Conservation (phyloP, 2,329 filamentous ascomycete species). For the Leptodontidium sp. region DNA sequence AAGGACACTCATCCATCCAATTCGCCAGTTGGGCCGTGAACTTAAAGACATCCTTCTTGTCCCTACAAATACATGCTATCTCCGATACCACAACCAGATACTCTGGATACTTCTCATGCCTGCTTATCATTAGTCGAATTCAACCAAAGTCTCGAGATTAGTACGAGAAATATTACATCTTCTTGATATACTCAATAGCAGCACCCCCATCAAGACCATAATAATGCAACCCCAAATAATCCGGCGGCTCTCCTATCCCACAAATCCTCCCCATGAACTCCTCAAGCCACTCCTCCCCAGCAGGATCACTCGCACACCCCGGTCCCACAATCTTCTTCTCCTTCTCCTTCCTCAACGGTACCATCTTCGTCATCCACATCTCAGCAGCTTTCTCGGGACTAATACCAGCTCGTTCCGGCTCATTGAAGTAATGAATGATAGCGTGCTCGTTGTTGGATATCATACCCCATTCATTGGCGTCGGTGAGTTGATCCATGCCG, state of each 20-base stretch:
- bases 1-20: constrained; percentile 54
- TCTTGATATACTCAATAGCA: constrained; percentile 49
- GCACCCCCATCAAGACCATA: constrained; percentile 49
- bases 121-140: constrained; percentile 12
- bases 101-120: constrained; percentile 46
- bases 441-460: constrained; percentile 43
- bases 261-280: constrained; percentile 51
- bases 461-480: constrained; percentile 50
- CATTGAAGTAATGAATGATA: constrained; percentile 56
- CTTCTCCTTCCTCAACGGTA: constrained; percentile 48
- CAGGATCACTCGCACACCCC: constrained; percentile 49
- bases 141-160: background rate
- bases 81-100: constrained; percentile 52
- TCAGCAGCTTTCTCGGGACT: constrained; percentile 49
- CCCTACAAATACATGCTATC: constrained; percentile 52
- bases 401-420: constrained; percentile 53
- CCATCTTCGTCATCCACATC: constrained; percentile 50
- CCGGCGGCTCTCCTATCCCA: constrained; percentile 47
- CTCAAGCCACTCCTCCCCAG: constrained; percentile 52
- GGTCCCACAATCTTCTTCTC: constrained; percentile 51
- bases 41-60: constrained; percentile 48
- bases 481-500: constrained; percentile 48
- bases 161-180: constrained; percentile 41
- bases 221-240: constrained; percentile 55
- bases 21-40: constrained; percentile 52